Evolutionary conservation across 306 rosid genomes (phyloP).

Genomic region (Pterocarpus macrocarpus): DNA sequence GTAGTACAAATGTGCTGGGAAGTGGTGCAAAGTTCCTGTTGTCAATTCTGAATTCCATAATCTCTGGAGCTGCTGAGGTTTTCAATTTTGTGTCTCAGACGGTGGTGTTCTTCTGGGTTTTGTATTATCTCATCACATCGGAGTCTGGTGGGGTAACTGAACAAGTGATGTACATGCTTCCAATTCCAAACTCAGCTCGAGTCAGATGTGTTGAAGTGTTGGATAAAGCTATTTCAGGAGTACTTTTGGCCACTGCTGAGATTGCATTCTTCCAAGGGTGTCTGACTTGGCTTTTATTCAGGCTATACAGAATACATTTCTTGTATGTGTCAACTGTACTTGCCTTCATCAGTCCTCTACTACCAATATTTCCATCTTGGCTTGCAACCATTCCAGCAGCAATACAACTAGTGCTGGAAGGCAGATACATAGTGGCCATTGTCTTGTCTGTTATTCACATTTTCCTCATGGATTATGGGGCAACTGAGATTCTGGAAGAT

Average conservation of each 20-base stretch:
- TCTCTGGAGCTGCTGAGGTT: slow-evolving; percentile 85
- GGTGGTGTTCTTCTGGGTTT: slow-evolving; percentile 79
- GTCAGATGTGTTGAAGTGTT: slow-evolving; percentile 80
- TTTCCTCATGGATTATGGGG: slow-evolving; percentile 72
- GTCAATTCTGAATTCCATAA: slow-evolving; percentile 65
- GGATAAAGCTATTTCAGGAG: slow-evolving; percentile 82
- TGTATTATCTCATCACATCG: slow-evolving; percentile 82
- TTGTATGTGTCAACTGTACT: slow-evolving; percentile 80
- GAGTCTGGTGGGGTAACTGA: slow-evolving; percentile 92
- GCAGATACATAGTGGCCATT: slow-evolving; percentile 70
- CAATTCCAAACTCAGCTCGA: slow-evolving; percentile 66
- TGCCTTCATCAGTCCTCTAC: slow-evolving; percentile 71
- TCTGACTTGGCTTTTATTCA: slow-evolving; percentile 84
- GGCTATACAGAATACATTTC: slow-evolving; percentile 77
- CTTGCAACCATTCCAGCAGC: slow-evolving; percentile 79
- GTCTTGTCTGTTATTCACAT: slow-evolving; percentile 67
- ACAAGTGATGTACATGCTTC: slow-evolving; percentile 78
- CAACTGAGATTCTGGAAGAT: slow-evolving; percentile 76
- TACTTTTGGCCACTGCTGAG: slow-evolving; percentile 88
- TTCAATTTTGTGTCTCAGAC: slow-evolving; percentile 81
- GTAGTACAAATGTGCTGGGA: slow-evolving; percentile 71
- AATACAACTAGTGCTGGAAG: slow-evolving; percentile 72
- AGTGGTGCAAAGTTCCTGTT: slow-evolving; percentile 62
- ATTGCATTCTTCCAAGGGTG: slow-evolving; percentile 83
- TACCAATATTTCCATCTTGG: slow-evolving; percentile 81